These are phyloP conservation scores for Jimgerdemannia lactiflua DNA, from an alignment of 192 early-diverging fungal genomes.

Conservation along the genomic window DNA sequence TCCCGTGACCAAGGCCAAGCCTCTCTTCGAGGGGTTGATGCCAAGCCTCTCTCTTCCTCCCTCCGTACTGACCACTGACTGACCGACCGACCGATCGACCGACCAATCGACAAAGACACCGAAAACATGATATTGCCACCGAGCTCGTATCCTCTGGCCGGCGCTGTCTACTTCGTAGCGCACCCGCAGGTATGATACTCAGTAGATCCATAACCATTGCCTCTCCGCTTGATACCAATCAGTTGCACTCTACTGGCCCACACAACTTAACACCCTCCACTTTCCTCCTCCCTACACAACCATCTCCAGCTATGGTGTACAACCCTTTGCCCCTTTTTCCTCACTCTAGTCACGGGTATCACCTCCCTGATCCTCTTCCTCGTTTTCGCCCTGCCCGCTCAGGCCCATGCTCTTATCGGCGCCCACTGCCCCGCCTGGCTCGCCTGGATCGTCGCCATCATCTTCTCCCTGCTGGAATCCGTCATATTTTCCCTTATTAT, in stretches of 20 bases:
- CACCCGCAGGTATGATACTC: constrained; percentile 33
- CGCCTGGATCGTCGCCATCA: constrained; percentile 56
- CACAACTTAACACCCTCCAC: background rate
- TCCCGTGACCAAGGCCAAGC: too few relatives aligned
- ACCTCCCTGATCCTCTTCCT: constrained; percentile 46
- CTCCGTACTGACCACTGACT: too few relatives aligned
- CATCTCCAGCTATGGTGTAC: constrained; percentile 33
- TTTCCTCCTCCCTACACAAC: background rate
- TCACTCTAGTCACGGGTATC: constrained; percentile 45
- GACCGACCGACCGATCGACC: too few relatives aligned
- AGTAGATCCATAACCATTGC: background rate
- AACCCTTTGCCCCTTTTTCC: constrained; percentile 49
- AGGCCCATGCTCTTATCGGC: constrained; percentile 54
- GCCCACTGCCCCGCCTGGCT: constrained; percentile 53
- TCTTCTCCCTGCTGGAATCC: constrained; percentile 59
- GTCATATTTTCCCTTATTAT: constrained; percentile 47
- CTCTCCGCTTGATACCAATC: too few relatives aligned
- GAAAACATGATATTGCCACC: constrained; percentile 2
- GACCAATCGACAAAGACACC: too few relatives aligned
- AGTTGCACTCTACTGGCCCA: background rate
- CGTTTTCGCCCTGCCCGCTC: constrained; percentile 50
- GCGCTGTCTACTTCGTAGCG: constrained; percentile 37
- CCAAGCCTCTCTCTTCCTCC: too few relatives aligned
- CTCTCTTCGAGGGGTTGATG: too few relatives aligned
- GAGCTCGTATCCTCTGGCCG: constrained; percentile 23